These are phyloP conservation scores for Gnomoniopsis smithogilvyi DNA, from an alignment of 2,329 filamentous ascomycete species.

Conservation along the genomic window DNA sequence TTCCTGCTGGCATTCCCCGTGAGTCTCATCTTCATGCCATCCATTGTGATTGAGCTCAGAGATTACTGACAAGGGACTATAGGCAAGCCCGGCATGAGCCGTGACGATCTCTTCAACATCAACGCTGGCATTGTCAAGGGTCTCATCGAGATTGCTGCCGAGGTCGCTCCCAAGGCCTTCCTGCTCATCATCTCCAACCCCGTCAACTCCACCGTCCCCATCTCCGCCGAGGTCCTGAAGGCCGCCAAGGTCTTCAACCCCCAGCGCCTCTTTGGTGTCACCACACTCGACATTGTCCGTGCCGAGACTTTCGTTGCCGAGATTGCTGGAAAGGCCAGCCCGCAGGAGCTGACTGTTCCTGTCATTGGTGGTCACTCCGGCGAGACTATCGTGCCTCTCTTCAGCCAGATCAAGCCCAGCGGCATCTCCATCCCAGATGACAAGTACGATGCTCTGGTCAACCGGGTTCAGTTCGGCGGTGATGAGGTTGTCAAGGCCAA, in stretches of 20 bases:
- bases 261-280: conserved; percentile 96
- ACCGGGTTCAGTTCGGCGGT: conserved; percentile 97
- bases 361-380: conserved; percentile 97
- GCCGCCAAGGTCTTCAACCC: conserved; percentile 88
- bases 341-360: conserved; percentile 78
- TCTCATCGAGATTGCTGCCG: conserved; percentile 81
- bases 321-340: conserved; percentile 77
- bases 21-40: conserved; percentile 36
- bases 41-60: neutral
- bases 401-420: conserved; percentile 82
- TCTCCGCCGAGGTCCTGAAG: conserved; percentile 96
- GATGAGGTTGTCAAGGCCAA: conserved; percentile 90
- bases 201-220: conserved; percentile 98
- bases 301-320: conserved; percentile 94
- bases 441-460: conserved; percentile 85
- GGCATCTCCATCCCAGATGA: conserved; percentile 77
- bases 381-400: conserved; percentile 95
- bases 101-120: conserved; percentile 99
- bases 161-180: conserved; percentile 88
- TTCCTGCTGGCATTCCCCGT: conserved; percentile 97
- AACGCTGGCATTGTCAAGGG: conserved; percentile 98
- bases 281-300: conserved; percentile 96
- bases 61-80: conserved; percentile 14
- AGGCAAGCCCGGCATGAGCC: conserved; percentile 99
- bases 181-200: conserved; percentile 98